These are phyloP conservation scores for Suhomyces ambrosiae DNA, from an alignment of 1,139 yeast species.

Conservation along the genomic window DNA sequence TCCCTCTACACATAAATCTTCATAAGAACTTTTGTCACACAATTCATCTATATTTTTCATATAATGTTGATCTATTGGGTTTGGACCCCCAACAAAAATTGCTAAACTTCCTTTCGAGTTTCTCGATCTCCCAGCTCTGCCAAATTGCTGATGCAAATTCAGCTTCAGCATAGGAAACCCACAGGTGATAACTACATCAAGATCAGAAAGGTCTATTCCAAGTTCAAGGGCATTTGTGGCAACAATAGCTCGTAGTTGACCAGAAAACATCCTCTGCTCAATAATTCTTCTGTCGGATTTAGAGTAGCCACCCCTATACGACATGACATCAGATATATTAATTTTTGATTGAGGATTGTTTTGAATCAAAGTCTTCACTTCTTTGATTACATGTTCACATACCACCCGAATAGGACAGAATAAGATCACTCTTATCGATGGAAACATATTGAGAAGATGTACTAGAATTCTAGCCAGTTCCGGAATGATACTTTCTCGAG, in stretches of 20 bases:
- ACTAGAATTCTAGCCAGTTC: slow-evolving; percentile 78
- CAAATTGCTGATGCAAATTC: slow-evolving; percentile 92
- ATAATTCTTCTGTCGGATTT: slow-evolving; percentile 81
- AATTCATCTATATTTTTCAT: slow-evolving; percentile 69
- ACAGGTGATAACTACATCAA: slow-evolving; percentile 88
- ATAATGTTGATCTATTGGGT: slow-evolving; percentile 86
- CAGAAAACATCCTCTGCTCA: slow-evolving; percentile 87
- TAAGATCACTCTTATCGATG: slow-evolving; percentile 66
- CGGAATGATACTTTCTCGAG: slow-evolving; percentile 67
- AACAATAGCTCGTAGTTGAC: slow-evolving; percentile 78
- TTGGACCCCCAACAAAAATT: slow-evolving; percentile 77
- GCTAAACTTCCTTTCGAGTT: slow-evolving; percentile 69
- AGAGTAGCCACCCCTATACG: slow-evolving; percentile 94
- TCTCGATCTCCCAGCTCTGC: slow-evolving; percentile 88
- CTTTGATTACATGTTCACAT: slow-evolving; percentile 87
- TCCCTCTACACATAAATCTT: slow-evolving; percentile 47
- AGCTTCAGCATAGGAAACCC: slow-evolving; percentile 90
- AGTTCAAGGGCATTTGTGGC: slow-evolving; percentile 95
- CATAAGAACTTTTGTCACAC: slow-evolving; percentile 44
- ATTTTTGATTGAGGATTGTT: slow-evolving; percentile 43
- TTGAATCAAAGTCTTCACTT: slow-evolving; percentile 52
- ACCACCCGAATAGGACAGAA: slow-evolving; percentile 86
- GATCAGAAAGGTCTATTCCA: slow-evolving; percentile 90
- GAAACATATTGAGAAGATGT: slow-evolving; percentile 59
- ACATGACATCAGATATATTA: slow-evolving; percentile 64